A percentile compares a stretch with the other conserved stretches of the same genome.
phyloP scores from a whole-genome alignment of 2,329 filamentous ascomycete genomes.

The Ophiostoma himal-ulmi region DNA sequence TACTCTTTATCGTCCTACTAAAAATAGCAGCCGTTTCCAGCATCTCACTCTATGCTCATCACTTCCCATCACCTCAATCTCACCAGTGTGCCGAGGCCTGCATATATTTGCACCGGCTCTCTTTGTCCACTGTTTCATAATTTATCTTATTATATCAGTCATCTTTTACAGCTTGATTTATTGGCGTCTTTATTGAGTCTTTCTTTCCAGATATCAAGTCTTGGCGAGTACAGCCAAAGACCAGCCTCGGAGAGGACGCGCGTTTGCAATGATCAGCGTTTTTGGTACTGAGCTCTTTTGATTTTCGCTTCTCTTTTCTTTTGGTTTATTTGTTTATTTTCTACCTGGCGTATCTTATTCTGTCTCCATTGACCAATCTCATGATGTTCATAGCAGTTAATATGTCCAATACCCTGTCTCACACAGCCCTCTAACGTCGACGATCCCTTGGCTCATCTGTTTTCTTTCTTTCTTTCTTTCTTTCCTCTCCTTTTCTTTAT shows the following conservation, averaged over 20 bases:
- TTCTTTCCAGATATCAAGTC: neutral
- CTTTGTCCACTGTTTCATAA: neutral
- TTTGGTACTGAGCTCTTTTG: neutral
- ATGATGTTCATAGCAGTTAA: neutral
- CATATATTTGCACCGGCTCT: neutral
- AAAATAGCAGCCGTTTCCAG: neutral
- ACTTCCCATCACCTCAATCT: neutral
- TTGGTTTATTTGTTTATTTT: neutral
- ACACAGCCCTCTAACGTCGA: neutral
- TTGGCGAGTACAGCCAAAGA: neutral
- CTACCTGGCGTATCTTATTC: neutral
- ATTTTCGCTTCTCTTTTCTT: neutral
- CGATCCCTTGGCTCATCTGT: neutral
- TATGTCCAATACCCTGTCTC: neutral
- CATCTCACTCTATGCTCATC: no score
- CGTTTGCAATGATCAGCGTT: slow-evolving; percentile 16
- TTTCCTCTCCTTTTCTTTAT: neutral
- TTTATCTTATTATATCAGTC: neutral
- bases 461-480: neutral
- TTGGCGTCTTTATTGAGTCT: neutral
- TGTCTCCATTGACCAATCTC: neutral
- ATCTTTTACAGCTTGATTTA: neutral
- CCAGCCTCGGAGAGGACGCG: slow-evolving; percentile 17
- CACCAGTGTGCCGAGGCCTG: neutral
- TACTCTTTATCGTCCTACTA: no score